These are phyloP conservation scores for Candolleomyces eurysporus DNA, from an alignment of 768 basidiomycete genomes.

Conservation along the genomic window DNA sequence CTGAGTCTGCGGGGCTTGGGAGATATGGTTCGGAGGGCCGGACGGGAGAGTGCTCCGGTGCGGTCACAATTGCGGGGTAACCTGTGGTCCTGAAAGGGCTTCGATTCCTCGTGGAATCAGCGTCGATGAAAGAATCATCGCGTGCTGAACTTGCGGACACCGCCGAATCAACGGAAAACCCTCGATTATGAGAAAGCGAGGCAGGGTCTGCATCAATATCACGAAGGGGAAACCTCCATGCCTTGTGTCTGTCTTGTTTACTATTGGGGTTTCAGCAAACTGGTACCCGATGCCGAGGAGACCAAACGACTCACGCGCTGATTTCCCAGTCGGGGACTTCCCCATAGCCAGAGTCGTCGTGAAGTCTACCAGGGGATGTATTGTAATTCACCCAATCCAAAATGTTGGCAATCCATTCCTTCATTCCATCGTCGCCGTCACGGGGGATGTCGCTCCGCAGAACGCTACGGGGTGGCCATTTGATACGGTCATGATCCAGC, in stretches of 20 bases:
- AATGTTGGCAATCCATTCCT: slow-evolving; percentile 68
- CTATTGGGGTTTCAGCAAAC: background rate
- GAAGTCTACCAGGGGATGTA: slow-evolving; percentile 28
- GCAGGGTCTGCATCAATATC: slow-evolving; percentile 35
- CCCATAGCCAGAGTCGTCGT: slow-evolving; percentile 48
- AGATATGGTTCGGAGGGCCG: slow-evolving; percentile 53
- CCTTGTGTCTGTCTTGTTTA: slow-evolving; percentile 22
- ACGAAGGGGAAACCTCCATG: slow-evolving; percentile 41
- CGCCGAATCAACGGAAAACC: slow-evolving; percentile 62
- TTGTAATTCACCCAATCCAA: slow-evolving; percentile 76
- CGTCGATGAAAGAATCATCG: slow-evolving; percentile 31
- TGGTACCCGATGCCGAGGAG: no score
- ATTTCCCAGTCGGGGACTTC: slow-evolving; percentile 45
- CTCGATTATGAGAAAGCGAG: slow-evolving; percentile 51
- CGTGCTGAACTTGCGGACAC: slow-evolving; percentile 47
- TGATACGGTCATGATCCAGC: slow-evolving; percentile 87
- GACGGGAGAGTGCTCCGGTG: slow-evolving; percentile 42
- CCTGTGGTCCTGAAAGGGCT: slow-evolving; percentile 16
- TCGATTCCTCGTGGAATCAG: slow-evolving; percentile 13
- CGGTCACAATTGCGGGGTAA: slow-evolving; percentile 43
- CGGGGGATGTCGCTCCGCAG: slow-evolving; percentile 38
- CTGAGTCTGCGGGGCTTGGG: slow-evolving; percentile 57
- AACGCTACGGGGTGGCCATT: slow-evolving; percentile 80
- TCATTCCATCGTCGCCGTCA: slow-evolving; percentile 51
- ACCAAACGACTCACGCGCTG: slow-evolving; percentile 25